Evolutionary conservation across 2,329 filamentous ascomycete species (phyloP).

Genomic region (Remersonia thermophila): DNA sequence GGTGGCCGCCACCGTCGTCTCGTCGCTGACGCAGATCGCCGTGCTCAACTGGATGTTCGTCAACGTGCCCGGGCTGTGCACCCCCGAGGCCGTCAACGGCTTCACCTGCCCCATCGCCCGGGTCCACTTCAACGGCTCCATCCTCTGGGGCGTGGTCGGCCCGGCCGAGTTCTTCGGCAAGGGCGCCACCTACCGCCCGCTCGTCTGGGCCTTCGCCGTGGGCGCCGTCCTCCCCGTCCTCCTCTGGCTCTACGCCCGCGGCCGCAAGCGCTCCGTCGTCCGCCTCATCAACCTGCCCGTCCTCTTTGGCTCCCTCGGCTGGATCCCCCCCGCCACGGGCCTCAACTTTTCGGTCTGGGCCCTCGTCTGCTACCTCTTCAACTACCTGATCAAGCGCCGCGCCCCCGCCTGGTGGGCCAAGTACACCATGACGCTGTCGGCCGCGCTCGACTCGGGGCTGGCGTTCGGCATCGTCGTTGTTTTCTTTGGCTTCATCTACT

Average conservation of each 20-base stretch:
- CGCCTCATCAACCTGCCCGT: conserved; percentile 73
- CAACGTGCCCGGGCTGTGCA: conserved; percentile 67
- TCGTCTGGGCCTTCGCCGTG: conserved; percentile 72
- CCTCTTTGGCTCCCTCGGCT: conserved; percentile 68
- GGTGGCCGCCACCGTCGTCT: conserved; percentile 62
- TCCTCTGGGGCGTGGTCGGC: conserved; percentile 81
- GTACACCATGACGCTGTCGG: conserved; percentile 80
- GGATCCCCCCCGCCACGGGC: conserved; percentile 78
- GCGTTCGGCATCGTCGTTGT: conserved; percentile 74
- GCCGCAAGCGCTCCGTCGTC: conserved; percentile 47
- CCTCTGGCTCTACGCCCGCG: conserved; percentile 58
- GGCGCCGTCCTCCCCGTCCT: conserved; percentile 63
- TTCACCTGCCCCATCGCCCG: conserved; percentile 80
- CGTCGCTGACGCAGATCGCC: conserved; percentile 67
- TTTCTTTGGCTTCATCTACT: conserved; percentile 79
- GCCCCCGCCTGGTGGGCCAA: conserved; percentile 75
- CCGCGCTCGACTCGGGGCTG: conserved; percentile 69
- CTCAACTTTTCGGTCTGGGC: conserved; percentile 86
- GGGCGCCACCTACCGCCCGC: conserved; percentile 57
- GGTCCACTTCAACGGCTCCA: conserved; percentile 82
- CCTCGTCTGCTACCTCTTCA: conserved; percentile 75
- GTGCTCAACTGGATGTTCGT: conserved; percentile 86
- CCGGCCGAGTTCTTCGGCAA: conserved; percentile 72
- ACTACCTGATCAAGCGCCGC: conserved; percentile 58
- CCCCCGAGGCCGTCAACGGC: conserved; percentile 65